Base-by-base conservation (phyloP, 352 stramenopile genomes). In the Pythium aquatile region DNA sequence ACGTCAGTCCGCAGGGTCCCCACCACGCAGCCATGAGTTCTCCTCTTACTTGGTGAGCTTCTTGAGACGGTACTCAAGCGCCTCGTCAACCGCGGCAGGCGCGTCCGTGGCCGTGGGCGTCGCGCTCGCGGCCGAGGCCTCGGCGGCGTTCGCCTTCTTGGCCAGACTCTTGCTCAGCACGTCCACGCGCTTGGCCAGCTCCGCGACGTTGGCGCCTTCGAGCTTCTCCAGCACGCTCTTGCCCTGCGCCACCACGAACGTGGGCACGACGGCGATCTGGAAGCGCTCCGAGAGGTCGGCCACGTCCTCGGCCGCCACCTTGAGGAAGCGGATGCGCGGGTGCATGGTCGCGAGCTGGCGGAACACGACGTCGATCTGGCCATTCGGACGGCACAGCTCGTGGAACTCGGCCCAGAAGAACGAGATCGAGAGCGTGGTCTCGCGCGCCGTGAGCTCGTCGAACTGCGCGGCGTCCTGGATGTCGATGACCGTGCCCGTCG, bases 181-280 rank as follows among this genome's bases (percentile, higher is more conserved):
- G 58, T 96, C 85, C 32, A 96, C 85, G 52, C 79, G 84, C 69
- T 94, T 93, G 58, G 87, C 87, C 48, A 96, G 74, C 58, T 93
- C 85, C 1, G 85, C 76, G 32, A 96, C 87, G 58, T 93, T 93
- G 26, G 86, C 85, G 64, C 83, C 85, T 49, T 96, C 87, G 32
- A 93, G 74, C 69, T 93, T 91, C 65, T 95, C 85, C 48, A 96
- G 75, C 64, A 92, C 80, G 48, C 74, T 76, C 53, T 74, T 79
- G 61, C 85, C 85, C 61, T 94, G 82, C 24, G 72, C 62, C 33
- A 99, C 83, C 37, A 99, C 73, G 55, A 99, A 97, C 9, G 96
- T 98, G 14, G 97, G 97, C 52, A 99, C 95, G 6, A 97, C 84
- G 0, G 86, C 85, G 52, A 99, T 93, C 65, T 88, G 66, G 65